phyloP scores from a whole-genome alignment of 2,329 filamentous ascomycete species.

The Fusarium vanettenii region DNA sequence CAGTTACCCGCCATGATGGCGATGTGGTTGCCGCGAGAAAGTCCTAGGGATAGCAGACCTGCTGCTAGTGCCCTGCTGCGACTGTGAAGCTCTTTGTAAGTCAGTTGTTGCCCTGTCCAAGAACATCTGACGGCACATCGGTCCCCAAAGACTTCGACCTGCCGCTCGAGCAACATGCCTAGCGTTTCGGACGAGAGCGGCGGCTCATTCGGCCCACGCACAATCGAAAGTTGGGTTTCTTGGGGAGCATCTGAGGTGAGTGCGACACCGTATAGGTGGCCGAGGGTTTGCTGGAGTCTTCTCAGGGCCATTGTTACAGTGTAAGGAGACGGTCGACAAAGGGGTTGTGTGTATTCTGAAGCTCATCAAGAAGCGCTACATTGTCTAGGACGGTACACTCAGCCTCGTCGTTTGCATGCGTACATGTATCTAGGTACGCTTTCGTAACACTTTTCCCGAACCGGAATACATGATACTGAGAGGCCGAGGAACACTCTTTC shows the following conservation, averaged over 20 bases:
- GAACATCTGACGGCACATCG: not conserved
- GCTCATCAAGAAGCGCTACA: not conserved
- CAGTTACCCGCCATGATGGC: not conserved
- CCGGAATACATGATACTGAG: not conserved
- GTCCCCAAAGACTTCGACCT: not conserved
- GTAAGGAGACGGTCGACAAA: not conserved
- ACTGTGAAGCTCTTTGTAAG: not conserved
- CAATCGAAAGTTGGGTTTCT: slow-evolving; percentile 2
- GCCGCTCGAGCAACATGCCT: not conserved
- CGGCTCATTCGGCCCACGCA: not conserved
- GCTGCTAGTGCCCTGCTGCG: not conserved
- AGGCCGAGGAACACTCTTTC: not conserved
- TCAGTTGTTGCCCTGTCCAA: not conserved
- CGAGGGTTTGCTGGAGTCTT: not conserved
- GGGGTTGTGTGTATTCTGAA: not conserved
- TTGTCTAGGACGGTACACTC: not conserved
- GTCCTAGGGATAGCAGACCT: not conserved
- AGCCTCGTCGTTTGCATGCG: not conserved
- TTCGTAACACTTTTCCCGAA: not conserved
- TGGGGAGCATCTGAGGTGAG: not conserved
- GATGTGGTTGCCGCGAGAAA: not conserved
- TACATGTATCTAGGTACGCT: not conserved
- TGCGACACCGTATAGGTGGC: not conserved
- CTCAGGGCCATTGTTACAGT: not conserved
- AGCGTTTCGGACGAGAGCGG: not conserved